Evolutionary conservation across 352 stramenopile species (phyloP), one percentile per base, ranked within the genome.

Genomic region (Globisporangium nodosum): DNA sequence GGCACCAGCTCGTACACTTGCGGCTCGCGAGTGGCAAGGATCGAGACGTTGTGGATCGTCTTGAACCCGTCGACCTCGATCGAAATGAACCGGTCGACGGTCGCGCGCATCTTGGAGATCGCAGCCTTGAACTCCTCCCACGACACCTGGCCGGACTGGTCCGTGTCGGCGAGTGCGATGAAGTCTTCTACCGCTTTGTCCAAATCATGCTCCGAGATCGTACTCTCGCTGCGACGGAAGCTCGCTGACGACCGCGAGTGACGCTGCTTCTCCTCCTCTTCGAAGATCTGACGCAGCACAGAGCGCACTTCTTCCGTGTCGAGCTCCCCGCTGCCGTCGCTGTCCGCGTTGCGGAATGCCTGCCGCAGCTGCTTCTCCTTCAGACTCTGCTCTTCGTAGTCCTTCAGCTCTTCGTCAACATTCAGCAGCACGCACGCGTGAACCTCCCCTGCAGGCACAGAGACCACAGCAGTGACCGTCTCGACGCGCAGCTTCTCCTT

Each of bases 91-190:
- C 83, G 85, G 35, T 88, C 73, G 35, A 85, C 64, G 0, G 66
- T 81, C n/a, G 79, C 68, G 8, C 83, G 77, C 20, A 79, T 89
- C 64, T 92, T 92, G 1, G 77, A 60, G 65, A 96, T 90, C 7
- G 86, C 86, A 30, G 81, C 66, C 63, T 92, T 91, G 56, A 96
- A 96, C 58, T 94, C 85, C 61, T 95, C 85, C 74, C 83, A 92
- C 37, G 84, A 93, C 18, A 96, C 81, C 58, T 81, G 69, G 5
- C 82, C 83, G 13, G 82, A 93, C 18, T 72, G 69, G 55, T 96
- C 85, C 1, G 81, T 91, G 51, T 94, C 85, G 20, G 84, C 86
- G 5, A 93, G 59, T 3, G 59, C 71, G 50, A 96, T 76, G 43
- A 96, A 96, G 31, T 92, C 83, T 39, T 93, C 71, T 7, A 94